Evolutionary conservation across 352 stramenopile genomes (phyloP).

Genomic region (Phytophthora meadii): DNA sequence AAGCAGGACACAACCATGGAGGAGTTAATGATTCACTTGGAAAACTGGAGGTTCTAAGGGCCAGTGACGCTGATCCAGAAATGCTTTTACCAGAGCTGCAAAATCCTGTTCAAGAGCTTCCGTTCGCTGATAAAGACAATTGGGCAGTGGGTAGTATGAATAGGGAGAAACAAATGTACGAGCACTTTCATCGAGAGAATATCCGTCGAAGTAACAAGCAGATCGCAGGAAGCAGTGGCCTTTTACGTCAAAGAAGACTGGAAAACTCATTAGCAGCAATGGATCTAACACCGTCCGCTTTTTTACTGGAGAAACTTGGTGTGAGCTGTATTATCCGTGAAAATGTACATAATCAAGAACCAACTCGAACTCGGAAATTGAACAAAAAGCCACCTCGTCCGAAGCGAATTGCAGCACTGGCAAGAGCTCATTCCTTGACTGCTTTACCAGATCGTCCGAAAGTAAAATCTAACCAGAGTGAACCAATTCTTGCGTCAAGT

Average conservation of each 20-base stretch:
- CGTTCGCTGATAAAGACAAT: constrained; percentile 84
- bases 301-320: constrained; percentile 73
- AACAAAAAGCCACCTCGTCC: constrained; percentile 33
- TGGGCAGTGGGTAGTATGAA: constrained; percentile 81
- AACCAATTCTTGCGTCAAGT: constrained; percentile 42
- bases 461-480: constrained; percentile 1
- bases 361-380: constrained; percentile 24
- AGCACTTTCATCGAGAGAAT: constrained; percentile 74
- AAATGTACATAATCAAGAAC: constrained; percentile 21
- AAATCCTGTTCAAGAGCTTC: constrained; percentile 50
- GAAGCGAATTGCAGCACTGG: constrained; percentile 24
- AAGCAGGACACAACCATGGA: constrained; percentile 6
- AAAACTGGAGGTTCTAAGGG: constrained; percentile 23
- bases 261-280: constrained; percentile 45
- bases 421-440: constrained; percentile 33
- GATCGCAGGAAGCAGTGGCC: constrained; percentile 37
- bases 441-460: constrained; percentile 15
- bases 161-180: constrained; percentile 78
- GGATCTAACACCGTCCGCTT: constrained; percentile 69
- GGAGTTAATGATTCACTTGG: constrained; percentile 35
- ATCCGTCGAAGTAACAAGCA: constrained; percentile 62
- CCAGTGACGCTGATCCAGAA: constrained; percentile 16
- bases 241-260: constrained; percentile 40
- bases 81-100: constrained; percentile 51
- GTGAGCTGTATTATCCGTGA: constrained; percentile 63